Conservation (phyloP, 208 protist genomes). For the Angomonas ambiguus region DNA sequence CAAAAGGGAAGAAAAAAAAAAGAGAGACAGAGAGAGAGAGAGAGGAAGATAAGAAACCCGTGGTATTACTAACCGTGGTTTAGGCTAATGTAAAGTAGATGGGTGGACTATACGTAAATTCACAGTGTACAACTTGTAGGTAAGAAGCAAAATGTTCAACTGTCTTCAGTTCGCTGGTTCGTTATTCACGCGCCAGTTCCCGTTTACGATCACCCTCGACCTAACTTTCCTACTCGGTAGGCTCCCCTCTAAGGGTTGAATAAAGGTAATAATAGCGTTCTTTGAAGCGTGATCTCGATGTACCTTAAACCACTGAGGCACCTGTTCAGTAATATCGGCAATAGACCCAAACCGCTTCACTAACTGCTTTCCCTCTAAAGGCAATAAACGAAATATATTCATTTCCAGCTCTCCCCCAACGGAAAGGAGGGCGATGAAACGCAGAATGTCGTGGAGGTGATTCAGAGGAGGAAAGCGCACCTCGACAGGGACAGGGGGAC, state of each 20-base stretch:
- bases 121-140: too few relatives aligned
- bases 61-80: constrained; percentile 7
- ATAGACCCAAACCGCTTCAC: constrained; percentile 46
- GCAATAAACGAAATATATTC: constrained; percentile 26
- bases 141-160: too few relatives aligned
- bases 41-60: constrained; percentile 13
- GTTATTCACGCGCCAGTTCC: constrained; percentile 13
- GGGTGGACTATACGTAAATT: too few relatives aligned
- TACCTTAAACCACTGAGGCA: constrained; percentile 84
- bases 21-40: constrained; percentile 1
- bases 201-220: not conserved
- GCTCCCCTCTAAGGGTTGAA: constrained; percentile 25
- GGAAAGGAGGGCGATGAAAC: constrained; percentile 61
- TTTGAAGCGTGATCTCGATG: constrained; percentile 32
- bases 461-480: constrained; percentile 32
- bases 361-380: constrained; percentile 44
- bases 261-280: constrained; percentile 75
- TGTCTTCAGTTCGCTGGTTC: too few relatives aligned
- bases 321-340: constrained; percentile 42
- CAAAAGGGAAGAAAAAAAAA: constrained; percentile 2
- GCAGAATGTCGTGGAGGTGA: constrained; percentile 42
- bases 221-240: constrained; percentile 12
- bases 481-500: constrained; percentile 7
- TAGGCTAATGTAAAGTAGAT: too few relatives aligned
- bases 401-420: constrained; percentile 37